Percentiles rank a stretch among this genome's conserved stretches.
Conservation (phyloP, 345 rosid species). For the Eucalyptus victrix region DNA sequence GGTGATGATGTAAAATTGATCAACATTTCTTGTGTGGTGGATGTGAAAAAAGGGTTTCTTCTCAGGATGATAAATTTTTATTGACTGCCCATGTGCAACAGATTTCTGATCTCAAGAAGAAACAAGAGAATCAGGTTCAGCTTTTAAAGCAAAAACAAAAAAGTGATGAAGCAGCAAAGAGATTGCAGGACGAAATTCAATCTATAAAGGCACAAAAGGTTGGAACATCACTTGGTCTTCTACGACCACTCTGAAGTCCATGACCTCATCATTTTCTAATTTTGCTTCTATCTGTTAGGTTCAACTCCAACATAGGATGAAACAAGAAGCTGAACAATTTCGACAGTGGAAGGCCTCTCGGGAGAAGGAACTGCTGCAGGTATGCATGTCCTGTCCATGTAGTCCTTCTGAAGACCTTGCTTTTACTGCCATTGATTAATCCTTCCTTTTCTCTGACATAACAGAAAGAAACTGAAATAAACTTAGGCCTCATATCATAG, state of each 20-base stretch:
- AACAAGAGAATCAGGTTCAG: slow-evolving; percentile 96
- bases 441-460: neutral
- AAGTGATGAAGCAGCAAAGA: slow-evolving; percentile 88
- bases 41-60: neutral
- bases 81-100: slow-evolving; percentile 3
- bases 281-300: slow-evolving; percentile 32
- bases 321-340: slow-evolving; percentile 98
- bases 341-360: slow-evolving; percentile 97
- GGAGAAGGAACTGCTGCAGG: slow-evolving; percentile 96
- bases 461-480: neutral
- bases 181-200: slow-evolving; percentile 94
- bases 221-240: neutral
- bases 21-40: neutral
- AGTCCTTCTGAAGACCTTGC: neutral
- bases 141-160: slow-evolving; percentile 91
- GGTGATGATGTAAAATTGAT: slow-evolving; percentile 15
- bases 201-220: slow-evolving; percentile 96
- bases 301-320: slow-evolving; percentile 92
- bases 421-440: neutral
- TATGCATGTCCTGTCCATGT: neutral
- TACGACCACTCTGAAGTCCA: neutral
- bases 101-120: slow-evolving; percentile 92
- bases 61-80: neutral
- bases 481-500: neutral
- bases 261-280: neutral